phyloP scores from a whole-genome alignment of 768 basidiomycete genomes.

The Crassisporium funariophilum region DNA sequence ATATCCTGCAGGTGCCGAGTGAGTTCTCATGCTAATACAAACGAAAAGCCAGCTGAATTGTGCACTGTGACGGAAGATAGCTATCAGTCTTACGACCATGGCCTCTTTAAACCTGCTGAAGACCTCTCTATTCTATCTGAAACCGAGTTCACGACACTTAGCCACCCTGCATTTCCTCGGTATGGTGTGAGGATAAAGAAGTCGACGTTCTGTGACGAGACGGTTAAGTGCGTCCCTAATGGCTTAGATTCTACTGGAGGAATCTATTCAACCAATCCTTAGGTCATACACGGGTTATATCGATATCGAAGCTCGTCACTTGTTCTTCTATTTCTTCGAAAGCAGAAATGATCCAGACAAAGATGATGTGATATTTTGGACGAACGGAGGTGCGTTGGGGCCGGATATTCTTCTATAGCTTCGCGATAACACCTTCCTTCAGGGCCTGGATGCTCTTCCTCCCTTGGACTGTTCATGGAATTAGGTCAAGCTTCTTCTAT shows the following conservation, averaged over 20 bases:
- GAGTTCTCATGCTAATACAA: too few relatives aligned
- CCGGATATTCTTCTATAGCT: constrained; percentile 31
- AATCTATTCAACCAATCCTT: neutral
- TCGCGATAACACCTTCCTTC: neutral
- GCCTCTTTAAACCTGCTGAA: constrained; percentile 38
- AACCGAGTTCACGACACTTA: constrained; percentile 36
- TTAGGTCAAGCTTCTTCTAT: constrained; percentile 48
- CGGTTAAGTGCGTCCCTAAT: constrained; percentile 54
- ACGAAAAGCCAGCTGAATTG: too few relatives aligned
- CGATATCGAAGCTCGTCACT: constrained; percentile 60
- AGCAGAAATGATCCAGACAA: constrained; percentile 59
- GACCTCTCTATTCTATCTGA: constrained; percentile 35
- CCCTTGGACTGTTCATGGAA: constrained; percentile 75
- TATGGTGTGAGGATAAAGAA: constrained; percentile 61
- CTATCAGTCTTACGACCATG: constrained; percentile 31
- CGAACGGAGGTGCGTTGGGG: constrained; percentile 42
- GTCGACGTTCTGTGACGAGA: constrained; percentile 57
- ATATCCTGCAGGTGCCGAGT: too few relatives aligned
- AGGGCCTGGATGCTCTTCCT: constrained; percentile 44
- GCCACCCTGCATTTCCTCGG: constrained; percentile 53
- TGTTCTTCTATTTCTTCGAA: constrained; percentile 83
- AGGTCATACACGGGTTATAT: constrained; percentile 71
- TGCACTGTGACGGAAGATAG: too few relatives aligned
- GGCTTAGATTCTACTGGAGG: neutral
- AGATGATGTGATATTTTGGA: constrained; percentile 65